These are phyloP conservation scores for Clitopilus passeckerianus DNA, from an alignment of 768 basidiomycete species.

Conservation along the genomic window DNA sequence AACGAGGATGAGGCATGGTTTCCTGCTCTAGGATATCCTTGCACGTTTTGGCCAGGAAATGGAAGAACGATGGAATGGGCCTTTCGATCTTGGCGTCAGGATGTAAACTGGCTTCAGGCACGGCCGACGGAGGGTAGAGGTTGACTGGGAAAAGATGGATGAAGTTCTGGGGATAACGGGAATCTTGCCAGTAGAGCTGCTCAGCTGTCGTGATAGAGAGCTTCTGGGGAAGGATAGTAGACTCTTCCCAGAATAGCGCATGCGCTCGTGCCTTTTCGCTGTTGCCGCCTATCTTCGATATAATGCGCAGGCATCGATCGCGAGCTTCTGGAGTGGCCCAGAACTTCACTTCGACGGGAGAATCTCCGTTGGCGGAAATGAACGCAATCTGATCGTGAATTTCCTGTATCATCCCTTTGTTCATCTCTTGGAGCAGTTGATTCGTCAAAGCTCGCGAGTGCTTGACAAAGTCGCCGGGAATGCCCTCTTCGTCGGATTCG, in stretches of 20 bases:
- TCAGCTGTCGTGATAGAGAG: constrained; percentile 24
- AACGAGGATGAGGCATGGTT: constrained; percentile 28
- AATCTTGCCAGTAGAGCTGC: constrained; percentile 55
- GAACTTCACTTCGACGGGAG: constrained; percentile 41
- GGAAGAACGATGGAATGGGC: constrained; percentile 34
- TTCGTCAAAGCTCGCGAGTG: constrained; percentile 67
- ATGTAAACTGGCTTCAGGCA: constrained; percentile 7
- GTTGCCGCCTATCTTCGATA: constrained; percentile 73
- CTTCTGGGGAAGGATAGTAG: constrained; percentile 7
- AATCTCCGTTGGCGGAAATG: constrained; percentile 4
- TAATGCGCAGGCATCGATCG: constrained; percentile 69
- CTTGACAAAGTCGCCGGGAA: constrained; percentile 36
- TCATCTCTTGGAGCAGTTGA: constrained; percentile 76
- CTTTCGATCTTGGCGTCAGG: constrained; percentile 1
- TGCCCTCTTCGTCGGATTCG: constrained; percentile 15
- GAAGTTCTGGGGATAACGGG: constrained; percentile 50
- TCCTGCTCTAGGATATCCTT: constrained; percentile 47
- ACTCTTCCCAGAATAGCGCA: constrained; percentile 47
- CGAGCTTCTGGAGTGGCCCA: constrained; percentile 82
- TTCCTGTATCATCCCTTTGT: constrained; percentile 54
- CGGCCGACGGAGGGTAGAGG: constrained; percentile 33
- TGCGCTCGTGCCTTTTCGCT: constrained; percentile 59
- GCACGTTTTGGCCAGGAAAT: constrained; percentile 47
- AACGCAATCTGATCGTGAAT: constrained; percentile 42
- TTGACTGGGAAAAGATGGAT: constrained; percentile 56